Conservation (phyloP, 2,329 filamentous ascomycete species). For the Parastagonospora avenae region DNA sequence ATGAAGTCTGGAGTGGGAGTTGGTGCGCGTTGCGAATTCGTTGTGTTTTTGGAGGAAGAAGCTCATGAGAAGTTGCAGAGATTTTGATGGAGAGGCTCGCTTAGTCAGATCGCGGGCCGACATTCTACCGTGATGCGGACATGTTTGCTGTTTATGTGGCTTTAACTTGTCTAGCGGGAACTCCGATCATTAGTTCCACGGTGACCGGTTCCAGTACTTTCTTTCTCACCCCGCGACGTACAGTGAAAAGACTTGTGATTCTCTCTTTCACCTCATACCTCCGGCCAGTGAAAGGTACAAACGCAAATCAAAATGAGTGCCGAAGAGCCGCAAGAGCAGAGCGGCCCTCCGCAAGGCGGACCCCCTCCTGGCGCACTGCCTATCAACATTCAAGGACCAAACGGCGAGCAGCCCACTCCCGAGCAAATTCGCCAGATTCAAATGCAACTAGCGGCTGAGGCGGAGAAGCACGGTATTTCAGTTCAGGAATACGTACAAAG, state of each 20-base stretch:
- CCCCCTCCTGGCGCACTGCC: slow-evolving; percentile 18
- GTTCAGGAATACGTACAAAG: slow-evolving; percentile 78
- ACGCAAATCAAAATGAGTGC: slow-evolving; percentile 22
- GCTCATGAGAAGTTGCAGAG: not conserved
- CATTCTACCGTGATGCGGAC: slow-evolving; percentile 2
- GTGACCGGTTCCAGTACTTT: not conserved
- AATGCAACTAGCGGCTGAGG: slow-evolving; percentile 79
- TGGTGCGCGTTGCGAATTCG: not conserved
- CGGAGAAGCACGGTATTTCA: slow-evolving; percentile 81
- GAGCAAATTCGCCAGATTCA: slow-evolving; percentile 88
- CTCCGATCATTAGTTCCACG: slow-evolving; percentile 18
- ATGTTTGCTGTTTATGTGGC: slow-evolving; percentile 20
- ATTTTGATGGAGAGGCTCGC: slow-evolving; percentile 8
- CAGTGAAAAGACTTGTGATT: too few relatives aligned
- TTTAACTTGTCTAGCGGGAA: slow-evolving; percentile 10
- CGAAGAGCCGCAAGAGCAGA: slow-evolving; percentile 21
- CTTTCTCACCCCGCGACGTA: not conserved
- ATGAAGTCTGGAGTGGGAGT: not conserved
- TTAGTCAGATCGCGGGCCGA: slow-evolving; percentile 11
- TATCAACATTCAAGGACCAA: slow-evolving; percentile 30
- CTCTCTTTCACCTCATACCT: not conserved
- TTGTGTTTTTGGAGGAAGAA: not conserved
- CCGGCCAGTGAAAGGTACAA: slow-evolving; percentile 4
- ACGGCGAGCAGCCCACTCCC: slow-evolving; percentile 67
- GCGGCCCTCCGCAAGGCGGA: slow-evolving; percentile 22